Conservation (phyloP, 2,329 filamentous ascomycete species). For the Clarireedia paspali region DNA sequence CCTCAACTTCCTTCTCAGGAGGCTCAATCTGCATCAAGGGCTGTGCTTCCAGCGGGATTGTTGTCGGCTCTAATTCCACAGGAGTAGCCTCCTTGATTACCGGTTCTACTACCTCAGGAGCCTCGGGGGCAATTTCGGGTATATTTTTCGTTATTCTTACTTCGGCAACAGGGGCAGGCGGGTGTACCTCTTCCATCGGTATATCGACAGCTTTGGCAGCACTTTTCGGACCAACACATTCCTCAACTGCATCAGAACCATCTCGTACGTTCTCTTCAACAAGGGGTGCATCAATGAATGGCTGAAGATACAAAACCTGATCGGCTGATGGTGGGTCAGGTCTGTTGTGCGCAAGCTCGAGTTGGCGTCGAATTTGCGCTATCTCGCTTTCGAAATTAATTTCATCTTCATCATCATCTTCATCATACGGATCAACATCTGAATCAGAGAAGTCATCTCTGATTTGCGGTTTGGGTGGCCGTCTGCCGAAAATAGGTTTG, state of each 20-base stretch:
- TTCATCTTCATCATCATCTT: constrained; percentile 22
- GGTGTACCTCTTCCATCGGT: not conserved
- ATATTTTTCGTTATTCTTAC: not conserved
- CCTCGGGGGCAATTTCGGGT: not conserved
- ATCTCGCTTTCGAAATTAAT: constrained; percentile 29
- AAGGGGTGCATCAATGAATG: constrained; percentile 13
- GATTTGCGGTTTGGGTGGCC: constrained; percentile 10
- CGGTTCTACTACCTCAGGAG: not conserved
- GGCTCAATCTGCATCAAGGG: too few species aligned
- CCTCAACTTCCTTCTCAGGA: not conserved
- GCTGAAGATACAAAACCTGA: constrained; percentile 13
- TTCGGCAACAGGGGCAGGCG: not conserved
- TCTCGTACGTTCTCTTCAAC: not conserved
- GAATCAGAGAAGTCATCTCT: constrained; percentile 18
- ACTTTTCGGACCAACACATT: not conserved
- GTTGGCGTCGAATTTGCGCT: constrained; percentile 19
- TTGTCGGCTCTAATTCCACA: too few species aligned
- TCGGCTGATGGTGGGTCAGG: constrained; percentile 17
- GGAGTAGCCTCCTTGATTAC: too few species aligned
- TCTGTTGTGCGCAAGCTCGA: constrained; percentile 13
- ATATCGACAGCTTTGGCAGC: not conserved
- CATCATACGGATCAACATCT: constrained; percentile 27
- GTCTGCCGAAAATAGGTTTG: constrained; percentile 17
- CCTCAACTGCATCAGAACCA: not conserved
- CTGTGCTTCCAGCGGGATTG: too few species aligned